Evolutionary conservation across 2,329 filamentous ascomycete species (phyloP), one percentile per base, ranked within the genome.

Genomic region (Penicillium sp.): DNA sequence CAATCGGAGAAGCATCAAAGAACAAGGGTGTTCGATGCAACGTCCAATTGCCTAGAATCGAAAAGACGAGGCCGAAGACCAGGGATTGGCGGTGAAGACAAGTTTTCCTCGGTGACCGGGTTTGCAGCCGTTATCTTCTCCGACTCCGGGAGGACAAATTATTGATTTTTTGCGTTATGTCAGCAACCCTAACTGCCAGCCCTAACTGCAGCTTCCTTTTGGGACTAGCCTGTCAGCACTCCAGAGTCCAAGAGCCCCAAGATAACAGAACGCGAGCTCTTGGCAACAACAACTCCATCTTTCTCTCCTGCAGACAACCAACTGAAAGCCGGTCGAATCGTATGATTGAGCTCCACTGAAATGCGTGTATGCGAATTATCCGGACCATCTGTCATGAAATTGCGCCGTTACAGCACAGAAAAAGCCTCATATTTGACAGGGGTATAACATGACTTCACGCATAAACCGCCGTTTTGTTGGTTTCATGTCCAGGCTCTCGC

Each of bases 111-210:
- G 12, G 12, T 54, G 33, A 40, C 52, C 43, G 43, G 18, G 40
- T 47, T 26, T 30, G 23, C 14, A 28, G 16, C 16, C 3, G 23
- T 12, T 3, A 5, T 14, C 12, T 24, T 18, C 20, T 18, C 43
- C 18, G 43, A 26, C 21, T 21, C 42, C 11, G 46, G 21, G 16
- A 28, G 7, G 40, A 23, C 7, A 45, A 3, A 45, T 20, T 45
- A n/a, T 5, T 18, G 24, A 5, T 11, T 11, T 23, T 23, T 14
- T 12, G 21, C 12, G 16, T 55, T 55, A 55, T 43, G 57, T 59
- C 57, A 59, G 52, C 57, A 59, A 56, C 57, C 57, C 57, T 59
- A 59, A 38, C 14, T 23, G 18, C 4, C 26, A 59, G 57, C 57
- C 57, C 57, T 59, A 59, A 56, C 16, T 59, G n/a, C 45, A 6